A percentile compares a stretch with the other conserved stretches of the same genome.
phyloP scores from a whole-genome alignment of 1,284 basidiomycete species.

The Melampsora americana region DNA sequence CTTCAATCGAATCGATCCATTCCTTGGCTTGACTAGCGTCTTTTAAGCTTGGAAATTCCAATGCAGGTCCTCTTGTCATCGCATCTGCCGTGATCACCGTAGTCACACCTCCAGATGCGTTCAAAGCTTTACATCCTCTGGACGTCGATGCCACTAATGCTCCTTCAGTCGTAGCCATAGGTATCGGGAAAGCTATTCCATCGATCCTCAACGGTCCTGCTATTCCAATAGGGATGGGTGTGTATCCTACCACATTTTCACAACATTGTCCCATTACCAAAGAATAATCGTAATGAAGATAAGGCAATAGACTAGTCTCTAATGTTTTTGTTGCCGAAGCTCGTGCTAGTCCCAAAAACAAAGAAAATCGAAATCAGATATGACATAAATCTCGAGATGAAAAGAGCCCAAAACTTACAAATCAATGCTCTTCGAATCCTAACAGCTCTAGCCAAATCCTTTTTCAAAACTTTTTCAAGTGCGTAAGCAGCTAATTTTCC shows the following conservation, averaged over 20 bases:
- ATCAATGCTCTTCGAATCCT: slow-evolving; percentile 81
- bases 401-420: slow-evolving; percentile 53
- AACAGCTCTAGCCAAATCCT: slow-evolving; percentile 82
- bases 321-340: slow-evolving; percentile 79
- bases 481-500: slow-evolving; percentile 93
- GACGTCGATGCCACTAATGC: slow-evolving; percentile 96
- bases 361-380: slow-evolving; percentile 2
- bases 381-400: neutral
- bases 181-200: slow-evolving; percentile 78
- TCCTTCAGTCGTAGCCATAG: slow-evolving; percentile 99
- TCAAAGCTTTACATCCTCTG: slow-evolving; percentile 95
- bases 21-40: slow-evolving; percentile 77
- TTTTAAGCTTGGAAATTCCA: slow-evolving; percentile 83
- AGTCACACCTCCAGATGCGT: slow-evolving; percentile 88
- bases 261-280: slow-evolving; percentile 95
- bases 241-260: slow-evolving; percentile 97
- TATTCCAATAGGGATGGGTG: slow-evolving; percentile 92
- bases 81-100: slow-evolving; percentile 90
- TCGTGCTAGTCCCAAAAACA: slow-evolving; percentile 59
- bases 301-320: slow-evolving; percentile 78
- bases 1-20: slow-evolving; percentile 84
- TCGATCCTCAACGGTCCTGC: slow-evolving; percentile 94
- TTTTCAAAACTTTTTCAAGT: slow-evolving; percentile 79
- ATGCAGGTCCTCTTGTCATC: slow-evolving; percentile 97
- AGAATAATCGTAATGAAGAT: slow-evolving; percentile 85